A percentile compares a stretch with the other conserved stretches of the same genome.
Conservation (phyloP, 192 early-diverging fungal genomes). For the Diversispora epigaea region DNA sequence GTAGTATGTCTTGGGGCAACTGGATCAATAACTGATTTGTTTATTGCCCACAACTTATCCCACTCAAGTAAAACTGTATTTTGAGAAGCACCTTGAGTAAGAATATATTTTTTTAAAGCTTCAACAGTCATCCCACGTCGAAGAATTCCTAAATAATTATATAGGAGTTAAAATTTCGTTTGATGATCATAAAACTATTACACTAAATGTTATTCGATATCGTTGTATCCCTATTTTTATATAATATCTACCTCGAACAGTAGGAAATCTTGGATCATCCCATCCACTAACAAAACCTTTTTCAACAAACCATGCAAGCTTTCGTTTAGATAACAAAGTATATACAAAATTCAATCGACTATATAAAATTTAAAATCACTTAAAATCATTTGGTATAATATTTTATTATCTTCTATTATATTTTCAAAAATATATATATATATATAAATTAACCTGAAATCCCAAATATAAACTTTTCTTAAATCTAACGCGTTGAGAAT, state of each 20-base stretch:
- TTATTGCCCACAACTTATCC: constrained; percentile 99
- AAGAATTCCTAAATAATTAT: constrained; percentile 69
- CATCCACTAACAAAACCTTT: constrained; percentile 79
- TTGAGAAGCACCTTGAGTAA: constrained; percentile 98
- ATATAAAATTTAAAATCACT: background rate
- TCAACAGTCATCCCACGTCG: constrained; percentile 98
- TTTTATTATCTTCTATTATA: too few species aligned
- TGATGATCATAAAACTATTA: background rate
- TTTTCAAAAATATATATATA: background rate
- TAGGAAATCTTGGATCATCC: constrained; percentile 92
- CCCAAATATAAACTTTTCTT: constrained; percentile 91
- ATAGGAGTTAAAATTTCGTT: constrained; percentile 47
- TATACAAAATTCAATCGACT: constrained; percentile 95
- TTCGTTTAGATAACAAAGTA: constrained; percentile 97
- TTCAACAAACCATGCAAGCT: constrained; percentile 95
- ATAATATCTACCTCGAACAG: constrained; percentile 59
- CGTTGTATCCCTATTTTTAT: too few species aligned
- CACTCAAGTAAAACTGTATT: constrained; percentile 91
- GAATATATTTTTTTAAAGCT: constrained; percentile 92
- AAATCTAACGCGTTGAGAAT: constrained; percentile 84
- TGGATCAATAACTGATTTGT: constrained; percentile 97
- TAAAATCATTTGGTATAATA: background rate
- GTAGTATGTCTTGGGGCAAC: constrained; percentile 90
- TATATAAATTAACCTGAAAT: constrained; percentile 55
- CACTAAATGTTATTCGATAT: too few species aligned